Evolutionary conservation across 441 rosid genomes (phyloP).

Genomic region (Brassica balearica): DNA sequence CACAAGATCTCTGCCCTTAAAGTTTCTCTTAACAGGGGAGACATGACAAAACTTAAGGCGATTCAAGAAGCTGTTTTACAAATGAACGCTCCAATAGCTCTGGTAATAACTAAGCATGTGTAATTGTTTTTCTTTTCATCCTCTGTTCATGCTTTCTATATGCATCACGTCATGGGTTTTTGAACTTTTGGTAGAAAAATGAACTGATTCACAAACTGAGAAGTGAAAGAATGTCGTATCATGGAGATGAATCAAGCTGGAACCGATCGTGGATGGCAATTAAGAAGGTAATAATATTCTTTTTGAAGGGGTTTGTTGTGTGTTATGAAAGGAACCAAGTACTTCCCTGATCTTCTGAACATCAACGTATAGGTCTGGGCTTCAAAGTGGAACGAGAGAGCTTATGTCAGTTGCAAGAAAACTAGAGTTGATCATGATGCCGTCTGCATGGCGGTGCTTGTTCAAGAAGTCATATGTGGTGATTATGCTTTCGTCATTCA

Average conservation of each 20-base stretch:
- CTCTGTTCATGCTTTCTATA: slow-evolving; percentile 21
- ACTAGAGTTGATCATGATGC: slow-evolving; percentile 62
- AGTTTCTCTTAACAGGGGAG: slow-evolving; percentile 56
- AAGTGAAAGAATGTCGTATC: slow-evolving; percentile 68
- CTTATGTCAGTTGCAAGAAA: slow-evolving; percentile 70
- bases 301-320: background rate
- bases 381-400: slow-evolving; percentile 92
- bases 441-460: slow-evolving; percentile 73
- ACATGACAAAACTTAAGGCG: slow-evolving; percentile 57
- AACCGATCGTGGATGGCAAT: slow-evolving; percentile 77
- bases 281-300: slow-evolving; percentile 55
- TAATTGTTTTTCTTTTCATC: background rate
- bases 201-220: slow-evolving; percentile 70
- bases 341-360: slow-evolving; percentile 17
- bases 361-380: slow-evolving; percentile 73
- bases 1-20: slow-evolving; percentile 48
- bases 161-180: slow-evolving; percentile 30
- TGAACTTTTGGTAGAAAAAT: slow-evolving; percentile 50
- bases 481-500: slow-evolving; percentile 92
- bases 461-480: slow-evolving; percentile 78
- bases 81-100: slow-evolving; percentile 52
- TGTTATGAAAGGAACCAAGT: slow-evolving; percentile 15
- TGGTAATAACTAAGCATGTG: slow-evolving; percentile 48
- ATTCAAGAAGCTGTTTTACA: slow-evolving; percentile 66
- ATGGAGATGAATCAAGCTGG: slow-evolving; percentile 77